phyloP scores from a whole-genome alignment of 2,329 filamentous ascomycete species.

The Pestalotiopsis sp. region DNA sequence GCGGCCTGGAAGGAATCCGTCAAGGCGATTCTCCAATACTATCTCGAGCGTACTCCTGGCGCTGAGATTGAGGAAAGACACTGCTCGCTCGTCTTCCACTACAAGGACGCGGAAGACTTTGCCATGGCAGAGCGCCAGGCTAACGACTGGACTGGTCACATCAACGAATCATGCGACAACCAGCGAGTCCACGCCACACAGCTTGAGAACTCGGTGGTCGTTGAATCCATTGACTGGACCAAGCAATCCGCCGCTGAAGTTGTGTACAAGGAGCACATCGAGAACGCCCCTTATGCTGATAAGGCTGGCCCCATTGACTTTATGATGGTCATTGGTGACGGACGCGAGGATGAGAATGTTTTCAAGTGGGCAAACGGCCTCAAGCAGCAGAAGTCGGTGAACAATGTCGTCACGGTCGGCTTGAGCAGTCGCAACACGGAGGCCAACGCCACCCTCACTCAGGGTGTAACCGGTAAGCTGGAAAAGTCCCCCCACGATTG shows the following conservation, averaged over 20 bases:
- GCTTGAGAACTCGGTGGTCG: constrained; percentile 76
- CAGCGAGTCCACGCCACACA: constrained; percentile 85
- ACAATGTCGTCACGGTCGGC: constrained; percentile 81
- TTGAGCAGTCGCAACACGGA: constrained; percentile 87
- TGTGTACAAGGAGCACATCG: constrained; percentile 65
- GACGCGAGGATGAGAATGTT: constrained; percentile 89
- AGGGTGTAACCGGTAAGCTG: constrained; percentile 85
- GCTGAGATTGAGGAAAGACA: constrained; percentile 89
- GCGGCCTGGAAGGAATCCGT: constrained; percentile 83
- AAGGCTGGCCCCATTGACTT: constrained; percentile 68
- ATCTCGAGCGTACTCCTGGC: constrained; percentile 85
- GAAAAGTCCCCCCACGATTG: constrained; percentile 6
- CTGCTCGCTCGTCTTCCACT: constrained; percentile 90
- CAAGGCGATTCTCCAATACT: constrained; percentile 82
- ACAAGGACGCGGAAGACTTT: constrained; percentile 78
- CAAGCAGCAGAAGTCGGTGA: constrained; percentile 57
- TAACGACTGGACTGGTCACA: constrained; percentile 88
- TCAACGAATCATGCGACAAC: constrained; percentile 88
- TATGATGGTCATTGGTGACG: constrained; percentile 86
- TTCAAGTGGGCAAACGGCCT: constrained; percentile 93
- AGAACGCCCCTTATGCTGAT: constrained; percentile 32
- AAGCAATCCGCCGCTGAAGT: constrained; percentile 81
- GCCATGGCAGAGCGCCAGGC: constrained; percentile 77
- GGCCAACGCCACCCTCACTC: constrained; percentile 81
- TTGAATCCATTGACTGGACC: constrained; percentile 84